Evolutionary conservation across 306 rosid species (phyloP), one percentile per base, ranked within the genome.

Genomic region (Prinsepia uniflora): DNA sequence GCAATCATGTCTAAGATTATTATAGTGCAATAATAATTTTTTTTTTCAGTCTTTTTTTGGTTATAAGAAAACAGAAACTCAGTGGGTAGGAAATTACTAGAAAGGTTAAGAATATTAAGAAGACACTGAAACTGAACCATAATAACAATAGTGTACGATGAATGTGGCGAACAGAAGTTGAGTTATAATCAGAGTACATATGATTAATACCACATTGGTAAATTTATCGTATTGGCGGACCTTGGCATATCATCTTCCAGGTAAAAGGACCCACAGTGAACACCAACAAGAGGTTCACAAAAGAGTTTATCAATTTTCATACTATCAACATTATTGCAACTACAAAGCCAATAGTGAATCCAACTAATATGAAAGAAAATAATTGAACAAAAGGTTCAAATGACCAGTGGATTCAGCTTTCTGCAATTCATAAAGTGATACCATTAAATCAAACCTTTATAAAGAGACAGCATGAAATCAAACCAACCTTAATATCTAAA

Each of bases 401-500:
- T 15, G 43, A 24, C 64, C 61, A 52, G 39, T 20, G 15, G 49
- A 39, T 24, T 55, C 52, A 59, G 30, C 18, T 48, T 49, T 47
- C 68, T 55, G 50, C 66, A 54, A 17, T 14, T 58, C 42, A 59
- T 41, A 41, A 47, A 68, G 64, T 36, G 53, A 71, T 24, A 46
- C n/a, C 64, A 72, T 41, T 68, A 63, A 47, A 36, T 10, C 40
- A 73, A 79, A 64, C 76, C 59, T 14, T 58, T 44, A 59, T 41
- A 41, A 47, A 68, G 64, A 20, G 53, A 71, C 13, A 46, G 18
- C 64, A 72, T 41, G 62, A 63, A 47, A 36, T 10, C 40, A 73
- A 79, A 64, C 76, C 59, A 82, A 95, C 99, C 99, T 91, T 91
- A 65, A 81, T 75, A 48, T 91, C 97, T 17, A 86, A 63, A 61